A percentile compares a stretch with the other conserved stretches of the same genome.
These are phyloP conservation scores for Lathyrus oleraceus DNA, from an alignment of 306 rosid genomes.

Conservation along the genomic window DNA sequence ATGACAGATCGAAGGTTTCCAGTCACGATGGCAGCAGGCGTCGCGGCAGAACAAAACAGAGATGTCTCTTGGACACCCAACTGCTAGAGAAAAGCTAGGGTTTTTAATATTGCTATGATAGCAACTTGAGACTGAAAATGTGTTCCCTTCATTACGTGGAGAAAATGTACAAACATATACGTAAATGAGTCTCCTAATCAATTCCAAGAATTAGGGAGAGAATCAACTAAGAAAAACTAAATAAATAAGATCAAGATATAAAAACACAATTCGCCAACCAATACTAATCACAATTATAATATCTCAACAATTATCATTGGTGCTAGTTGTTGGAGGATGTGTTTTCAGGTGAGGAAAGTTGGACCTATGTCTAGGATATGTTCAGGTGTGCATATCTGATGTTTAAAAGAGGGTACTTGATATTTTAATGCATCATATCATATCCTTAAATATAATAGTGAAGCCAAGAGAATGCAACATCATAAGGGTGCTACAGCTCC, in stretches of 20 bases:
- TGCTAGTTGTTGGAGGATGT: too few relatives aligned
- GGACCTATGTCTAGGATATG: neutral
- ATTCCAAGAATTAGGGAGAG: neutral
- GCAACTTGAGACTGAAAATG: neutral
- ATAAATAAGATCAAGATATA: too few relatives aligned
- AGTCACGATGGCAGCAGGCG: too few relatives aligned
- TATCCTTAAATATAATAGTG: neutral
- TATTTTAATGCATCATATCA: neutral
- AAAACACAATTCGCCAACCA: too few relatives aligned
- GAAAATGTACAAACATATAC: neutral
- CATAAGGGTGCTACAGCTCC: neutral
- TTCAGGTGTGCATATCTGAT: neutral
- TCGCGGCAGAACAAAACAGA: neutral
- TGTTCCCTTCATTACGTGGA: neutral
- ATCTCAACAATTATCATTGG: too few relatives aligned
- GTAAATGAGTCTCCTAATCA: too few relatives aligned
- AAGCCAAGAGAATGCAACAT: neutral
- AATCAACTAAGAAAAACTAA: neutral
- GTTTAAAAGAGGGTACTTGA: neutral
- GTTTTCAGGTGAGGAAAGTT: too few relatives aligned
- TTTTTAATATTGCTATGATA: too few relatives aligned
- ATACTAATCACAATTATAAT: too few relatives aligned
- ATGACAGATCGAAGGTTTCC: neutral
- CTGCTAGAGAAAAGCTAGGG: neutral
- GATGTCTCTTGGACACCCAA: neutral